Conservation (phyloP, 768 basidiomycete species). For the Podaxis sp. region DNA sequence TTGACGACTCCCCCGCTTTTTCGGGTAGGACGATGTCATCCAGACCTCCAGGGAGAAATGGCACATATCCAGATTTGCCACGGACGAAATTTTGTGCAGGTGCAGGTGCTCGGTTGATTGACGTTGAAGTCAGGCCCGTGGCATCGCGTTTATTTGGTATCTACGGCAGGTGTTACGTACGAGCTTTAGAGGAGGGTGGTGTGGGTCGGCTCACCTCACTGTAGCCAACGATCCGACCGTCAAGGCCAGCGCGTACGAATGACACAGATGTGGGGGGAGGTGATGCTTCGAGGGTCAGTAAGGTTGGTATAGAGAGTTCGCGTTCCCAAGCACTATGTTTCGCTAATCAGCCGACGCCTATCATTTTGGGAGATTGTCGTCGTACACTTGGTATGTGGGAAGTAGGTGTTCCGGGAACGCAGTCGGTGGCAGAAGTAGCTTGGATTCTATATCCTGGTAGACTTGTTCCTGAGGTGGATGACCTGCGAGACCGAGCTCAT, state of each 20-base stretch:
- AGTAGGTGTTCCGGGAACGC: constrained; percentile 72
- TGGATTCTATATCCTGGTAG: constrained; percentile 70
- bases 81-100: constrained; percentile 81
- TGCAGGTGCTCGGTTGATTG: constrained; percentile 81
- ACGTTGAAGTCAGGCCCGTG: constrained; percentile 82
- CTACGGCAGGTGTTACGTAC: constrained; percentile 35
- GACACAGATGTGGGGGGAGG: constrained; percentile 73
- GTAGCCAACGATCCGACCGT: constrained; percentile 81
- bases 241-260: constrained; percentile 76
- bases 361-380: constrained; percentile 13
- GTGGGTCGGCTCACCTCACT: constrained; percentile 54
- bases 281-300: constrained; percentile 66
- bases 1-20: constrained; percentile 25
- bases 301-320: constrained; percentile 55
- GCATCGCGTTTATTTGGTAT: constrained; percentile 51
- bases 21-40: constrained; percentile 51
- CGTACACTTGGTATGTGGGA: constrained; percentile 82
- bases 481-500: constrained; percentile 55
- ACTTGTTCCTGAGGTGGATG: constrained; percentile 61
- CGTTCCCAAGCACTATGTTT: constrained; percentile 69
- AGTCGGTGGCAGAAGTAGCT: constrained; percentile 68
- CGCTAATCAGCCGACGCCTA: constrained; percentile 16
- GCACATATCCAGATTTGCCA: constrained; percentile 90
- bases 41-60: constrained; percentile 93
- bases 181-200: not conserved